These are phyloP conservation scores for Leishmania aethiopica DNA, from an alignment of 208 protist genomes.

Conservation along the genomic window DNA sequence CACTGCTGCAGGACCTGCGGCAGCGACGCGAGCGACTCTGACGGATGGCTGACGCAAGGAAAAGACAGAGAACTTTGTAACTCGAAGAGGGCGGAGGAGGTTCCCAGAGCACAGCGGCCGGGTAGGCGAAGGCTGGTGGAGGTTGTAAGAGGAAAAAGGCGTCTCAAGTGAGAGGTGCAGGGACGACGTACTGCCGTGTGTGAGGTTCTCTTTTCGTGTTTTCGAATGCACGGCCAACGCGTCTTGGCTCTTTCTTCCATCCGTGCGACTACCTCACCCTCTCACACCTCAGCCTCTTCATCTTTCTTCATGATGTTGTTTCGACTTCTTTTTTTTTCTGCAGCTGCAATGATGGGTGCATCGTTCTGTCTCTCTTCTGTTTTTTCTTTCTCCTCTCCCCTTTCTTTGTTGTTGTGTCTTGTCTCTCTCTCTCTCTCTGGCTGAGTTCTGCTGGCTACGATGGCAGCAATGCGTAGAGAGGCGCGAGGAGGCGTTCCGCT, in stretches of 20 bases:
- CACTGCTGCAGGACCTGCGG: neutral
- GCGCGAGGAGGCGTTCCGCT: no score
- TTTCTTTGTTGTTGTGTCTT: neutral
- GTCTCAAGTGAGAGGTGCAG: neutral
- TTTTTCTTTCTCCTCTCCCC: neutral
- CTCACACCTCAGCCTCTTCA: neutral
- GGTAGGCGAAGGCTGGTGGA: neutral
- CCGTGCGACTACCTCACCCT: neutral
- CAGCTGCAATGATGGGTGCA: neutral
- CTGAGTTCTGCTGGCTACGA: neutral
- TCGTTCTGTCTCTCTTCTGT: constrained; percentile 2
- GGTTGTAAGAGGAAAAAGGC: neutral
- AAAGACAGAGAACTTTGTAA: neutral
- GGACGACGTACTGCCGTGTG: neutral
- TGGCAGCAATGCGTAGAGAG: neutral
- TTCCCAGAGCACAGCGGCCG: neutral
- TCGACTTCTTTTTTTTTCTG: neutral
- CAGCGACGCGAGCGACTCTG: constrained; percentile 7
- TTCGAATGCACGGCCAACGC: neutral
- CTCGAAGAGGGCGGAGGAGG: neutral
- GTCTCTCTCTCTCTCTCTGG: neutral
- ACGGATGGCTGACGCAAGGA: constrained; percentile 17
- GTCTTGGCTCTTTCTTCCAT: neutral
- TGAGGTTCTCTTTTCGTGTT: neutral
- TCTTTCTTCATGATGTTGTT: neutral